Evolutionary conservation across 2,329 filamentous ascomycete species (phyloP).

Genomic region (Colletotrichum sp.): DNA sequence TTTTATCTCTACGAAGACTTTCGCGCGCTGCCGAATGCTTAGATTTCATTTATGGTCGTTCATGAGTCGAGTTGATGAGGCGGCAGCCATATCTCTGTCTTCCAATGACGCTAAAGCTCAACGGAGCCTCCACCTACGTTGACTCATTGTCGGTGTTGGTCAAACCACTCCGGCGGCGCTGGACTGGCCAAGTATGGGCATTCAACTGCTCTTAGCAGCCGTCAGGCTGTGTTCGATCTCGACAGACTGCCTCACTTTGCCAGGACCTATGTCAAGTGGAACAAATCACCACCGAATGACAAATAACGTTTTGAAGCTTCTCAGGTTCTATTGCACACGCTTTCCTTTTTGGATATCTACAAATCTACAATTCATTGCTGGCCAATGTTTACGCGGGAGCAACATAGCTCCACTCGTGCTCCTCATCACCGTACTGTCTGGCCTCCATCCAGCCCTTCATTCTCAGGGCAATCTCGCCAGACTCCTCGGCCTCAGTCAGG

Average conservation of each 20-base stretch:
- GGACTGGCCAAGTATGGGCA: neutral
- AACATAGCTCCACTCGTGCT: conserved; percentile 86
- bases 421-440: conserved; percentile 93
- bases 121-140: neutral
- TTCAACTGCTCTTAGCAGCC: neutral
- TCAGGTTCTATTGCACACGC: conserved; percentile 12
- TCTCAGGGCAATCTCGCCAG: conserved; percentile 80
- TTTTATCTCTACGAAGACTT: conserved; percentile 25
- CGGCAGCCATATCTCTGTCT: neutral
- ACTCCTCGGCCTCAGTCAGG: conserved; percentile 80
- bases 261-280: neutral
- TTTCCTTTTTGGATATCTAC: conserved; percentile 15
- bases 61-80: neutral
- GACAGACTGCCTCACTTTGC: neutral
- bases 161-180: neutral
- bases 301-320: neutral
- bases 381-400: conserved; percentile 34
- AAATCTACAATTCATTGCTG: conserved; percentile 3
- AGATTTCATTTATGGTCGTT: neutral
- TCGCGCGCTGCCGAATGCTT: conserved; percentile 10
- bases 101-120: neutral
- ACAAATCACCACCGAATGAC: neutral
- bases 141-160: neutral
- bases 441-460: conserved; percentile 98
- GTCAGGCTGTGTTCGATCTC: neutral